Conservation (phyloP, 139 green algal species). For the Chlorella sorokiniana region DNA sequence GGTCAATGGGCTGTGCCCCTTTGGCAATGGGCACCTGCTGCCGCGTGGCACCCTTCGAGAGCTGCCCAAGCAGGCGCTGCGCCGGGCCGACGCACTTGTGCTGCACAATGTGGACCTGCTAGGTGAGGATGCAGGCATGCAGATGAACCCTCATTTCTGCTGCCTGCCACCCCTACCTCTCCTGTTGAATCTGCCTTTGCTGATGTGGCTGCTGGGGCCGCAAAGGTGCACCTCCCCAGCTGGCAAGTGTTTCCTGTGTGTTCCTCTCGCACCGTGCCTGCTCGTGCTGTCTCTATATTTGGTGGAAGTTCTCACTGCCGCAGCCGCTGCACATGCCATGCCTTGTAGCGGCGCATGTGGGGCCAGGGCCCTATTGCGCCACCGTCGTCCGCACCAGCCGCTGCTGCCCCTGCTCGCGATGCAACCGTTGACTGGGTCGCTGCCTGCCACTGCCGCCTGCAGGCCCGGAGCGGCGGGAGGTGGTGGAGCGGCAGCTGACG, state of each 20-base stretch:
- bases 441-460: background rate
- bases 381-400: too few species aligned
- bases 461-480: slow-evolving; percentile 22
- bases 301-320: too few species aligned
- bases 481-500: slow-evolving; percentile 8
- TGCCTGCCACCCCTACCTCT: background rate
- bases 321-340: too few species aligned
- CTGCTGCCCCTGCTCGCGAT: background rate
- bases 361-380: too few species aligned
- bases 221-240: too few species aligned
- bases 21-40: slow-evolving; percentile 50
- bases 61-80: slow-evolving; percentile 32
- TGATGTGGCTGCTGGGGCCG: background rate
- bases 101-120: slow-evolving; percentile 45
- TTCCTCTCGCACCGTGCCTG: too few species aligned
- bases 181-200: background rate
- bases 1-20: slow-evolving; percentile 37
- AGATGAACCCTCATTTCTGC: too few species aligned
- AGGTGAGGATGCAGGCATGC: background rate
- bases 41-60: slow-evolving; percentile 45
- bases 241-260: too few species aligned
- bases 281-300: too few species aligned
- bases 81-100: slow-evolving; percentile 35
- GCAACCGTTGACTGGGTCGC: too few species aligned
- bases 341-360: too few species aligned